These are phyloP conservation scores for Aspergillus coremiiformis DNA, from an alignment of 495 filamentous ascomycete genomes.

Conservation along the genomic window DNA sequence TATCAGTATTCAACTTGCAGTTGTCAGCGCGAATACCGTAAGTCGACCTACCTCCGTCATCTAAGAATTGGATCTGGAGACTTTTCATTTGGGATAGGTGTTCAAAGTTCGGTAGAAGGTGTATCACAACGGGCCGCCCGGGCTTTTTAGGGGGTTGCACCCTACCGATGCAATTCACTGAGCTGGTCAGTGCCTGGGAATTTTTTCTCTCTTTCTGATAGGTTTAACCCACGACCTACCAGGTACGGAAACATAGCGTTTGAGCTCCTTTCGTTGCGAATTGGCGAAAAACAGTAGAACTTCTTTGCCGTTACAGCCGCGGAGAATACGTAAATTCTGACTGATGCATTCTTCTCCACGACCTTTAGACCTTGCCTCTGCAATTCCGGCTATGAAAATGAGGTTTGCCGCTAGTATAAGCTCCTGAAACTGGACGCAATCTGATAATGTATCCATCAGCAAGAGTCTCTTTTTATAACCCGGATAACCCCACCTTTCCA, in stretches of 20 bases:
- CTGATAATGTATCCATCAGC: slow-evolving; percentile 10
- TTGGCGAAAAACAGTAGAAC: slow-evolving; percentile 42
- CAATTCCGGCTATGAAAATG: slow-evolving; percentile 38
- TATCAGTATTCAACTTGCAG: background rate
- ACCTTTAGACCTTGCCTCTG: slow-evolving; percentile 42
- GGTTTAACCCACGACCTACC: slow-evolving; percentile 18
- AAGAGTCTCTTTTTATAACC: too few relatives aligned
- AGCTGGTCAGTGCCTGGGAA: slow-evolving; percentile 1
- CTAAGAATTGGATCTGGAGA: slow-evolving; percentile 36
- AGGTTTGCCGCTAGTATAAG: slow-evolving; percentile 35
- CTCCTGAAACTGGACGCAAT: slow-evolving; percentile 41
- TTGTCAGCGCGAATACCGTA: background rate
- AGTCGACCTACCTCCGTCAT: slow-evolving; percentile 33
- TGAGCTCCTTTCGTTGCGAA: slow-evolving; percentile 34
- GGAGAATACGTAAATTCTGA: slow-evolving; percentile 40
- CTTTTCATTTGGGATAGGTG: slow-evolving; percentile 36
- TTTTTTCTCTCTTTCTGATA: background rate
- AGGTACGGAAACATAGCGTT: slow-evolving; percentile 40
- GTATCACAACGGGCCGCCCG: slow-evolving; percentile 32
- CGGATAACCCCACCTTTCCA: slow-evolving; percentile 29
- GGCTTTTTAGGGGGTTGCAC: slow-evolving; percentile 36
- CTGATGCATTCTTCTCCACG: slow-evolving; percentile 45
- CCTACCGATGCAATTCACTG: slow-evolving; percentile 37
- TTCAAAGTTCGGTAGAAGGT: slow-evolving; percentile 40
- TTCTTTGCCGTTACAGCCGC: slow-evolving; percentile 28